These are phyloP conservation scores for Nicotiana rustica DNA, from an alignment of 305 asterid genomes.

Conservation along the genomic window DNA sequence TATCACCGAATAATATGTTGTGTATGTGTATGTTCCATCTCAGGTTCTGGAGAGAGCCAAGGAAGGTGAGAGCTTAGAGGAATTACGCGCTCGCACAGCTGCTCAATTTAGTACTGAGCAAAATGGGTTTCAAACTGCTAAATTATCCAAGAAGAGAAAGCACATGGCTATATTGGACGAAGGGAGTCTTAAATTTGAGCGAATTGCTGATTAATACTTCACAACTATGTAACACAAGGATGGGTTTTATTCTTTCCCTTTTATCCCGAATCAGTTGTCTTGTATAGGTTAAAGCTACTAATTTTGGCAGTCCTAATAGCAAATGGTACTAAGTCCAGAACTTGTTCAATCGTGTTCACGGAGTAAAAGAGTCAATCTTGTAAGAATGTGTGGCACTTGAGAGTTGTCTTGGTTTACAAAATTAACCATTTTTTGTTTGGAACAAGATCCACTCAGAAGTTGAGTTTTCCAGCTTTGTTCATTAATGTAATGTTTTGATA, in stretches of 20 bases:
- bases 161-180: conserved; percentile 47
- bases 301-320: not conserved
- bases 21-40: conserved; percentile 32
- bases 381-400: conserved; percentile 3
- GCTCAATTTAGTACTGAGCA: conserved; percentile 67
- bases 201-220: conserved; percentile 33
- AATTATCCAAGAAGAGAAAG: conserved; percentile 74
- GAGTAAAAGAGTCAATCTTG: not conserved
- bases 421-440: not conserved
- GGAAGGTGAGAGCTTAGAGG: conserved; percentile 93
- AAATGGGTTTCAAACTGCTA: conserved; percentile 45
- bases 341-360: not conserved
- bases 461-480: conserved; percentile 2
- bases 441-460: conserved; percentile 8
- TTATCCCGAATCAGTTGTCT: not conserved
- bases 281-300: conserved; percentile 27
- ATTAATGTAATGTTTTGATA: not conserved
- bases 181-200: conserved; percentile 30
- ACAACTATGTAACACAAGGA: conserved; percentile 7
- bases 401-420: conserved; percentile 21
- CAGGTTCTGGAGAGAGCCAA: conserved; percentile 95
- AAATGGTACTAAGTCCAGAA: not conserved
- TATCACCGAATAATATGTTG: conserved; percentile 11
- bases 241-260: not conserved
- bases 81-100: conserved; percentile 79